Evolutionary conservation across 495 filamentous ascomycete genomes (phyloP).

Genomic region (Aspergillus nanangensis): DNA sequence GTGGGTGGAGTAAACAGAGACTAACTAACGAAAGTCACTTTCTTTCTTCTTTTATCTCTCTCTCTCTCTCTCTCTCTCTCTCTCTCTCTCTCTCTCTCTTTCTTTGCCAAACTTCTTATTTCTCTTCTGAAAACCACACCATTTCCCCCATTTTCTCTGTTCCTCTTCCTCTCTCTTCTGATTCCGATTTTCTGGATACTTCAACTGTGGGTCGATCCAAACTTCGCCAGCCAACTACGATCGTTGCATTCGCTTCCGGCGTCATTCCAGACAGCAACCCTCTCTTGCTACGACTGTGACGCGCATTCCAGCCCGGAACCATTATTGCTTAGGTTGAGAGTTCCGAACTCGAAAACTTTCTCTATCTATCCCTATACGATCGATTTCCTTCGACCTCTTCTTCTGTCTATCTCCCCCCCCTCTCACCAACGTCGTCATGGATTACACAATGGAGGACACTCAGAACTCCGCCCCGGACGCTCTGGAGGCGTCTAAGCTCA

Average conservation of each 20-base stretch:
- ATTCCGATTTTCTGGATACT: constrained; percentile 8
- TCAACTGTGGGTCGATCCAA: constrained; percentile 27
- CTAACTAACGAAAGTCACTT: too few relatives aligned
- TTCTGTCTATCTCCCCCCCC: constrained; percentile 2
- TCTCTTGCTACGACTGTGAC: constrained; percentile 29
- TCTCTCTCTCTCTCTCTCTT: background rate
- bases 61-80: too few relatives aligned
- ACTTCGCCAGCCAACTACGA: constrained; percentile 13
- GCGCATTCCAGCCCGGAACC: constrained; percentile 24
- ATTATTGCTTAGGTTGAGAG: too few relatives aligned
- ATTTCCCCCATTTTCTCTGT: background rate
- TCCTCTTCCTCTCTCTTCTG: constrained; percentile 1
- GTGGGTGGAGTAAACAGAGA: too few relatives aligned
- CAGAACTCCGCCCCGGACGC: constrained; percentile 68
- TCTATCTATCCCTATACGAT: background rate
- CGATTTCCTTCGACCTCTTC: background rate
- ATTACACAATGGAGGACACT: constrained; percentile 64
- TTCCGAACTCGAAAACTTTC: too few relatives aligned
- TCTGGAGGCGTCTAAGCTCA: constrained; percentile 55
- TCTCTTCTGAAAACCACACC: too few relatives aligned
- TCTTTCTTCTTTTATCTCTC: background rate
- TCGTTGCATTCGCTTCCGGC: constrained; percentile 27
- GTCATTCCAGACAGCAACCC: constrained; percentile 40
- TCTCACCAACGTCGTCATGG: constrained; percentile 37
- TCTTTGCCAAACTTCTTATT: too few relatives aligned